Conservation (phyloP, 2,329 filamentous ascomycete genomes). For the Onygenales sp. region DNA sequence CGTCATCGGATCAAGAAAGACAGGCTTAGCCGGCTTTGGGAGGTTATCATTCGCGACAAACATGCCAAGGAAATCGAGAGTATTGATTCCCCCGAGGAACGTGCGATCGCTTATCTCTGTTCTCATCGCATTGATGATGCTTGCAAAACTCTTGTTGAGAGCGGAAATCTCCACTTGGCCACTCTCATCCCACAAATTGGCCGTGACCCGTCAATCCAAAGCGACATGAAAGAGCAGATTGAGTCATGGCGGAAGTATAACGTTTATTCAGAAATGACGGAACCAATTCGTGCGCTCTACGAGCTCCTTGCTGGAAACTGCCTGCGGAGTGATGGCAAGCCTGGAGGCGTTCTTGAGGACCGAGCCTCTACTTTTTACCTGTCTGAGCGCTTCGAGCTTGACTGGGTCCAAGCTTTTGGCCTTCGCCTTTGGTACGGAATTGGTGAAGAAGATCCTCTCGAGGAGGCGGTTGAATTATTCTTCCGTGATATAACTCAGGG, state of each 20-base stretch:
- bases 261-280: slow-evolving; percentile 76
- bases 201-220: slow-evolving; percentile 56
- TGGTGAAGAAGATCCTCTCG: slow-evolving; percentile 57
- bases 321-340: slow-evolving; percentile 68
- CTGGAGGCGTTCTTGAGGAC: slow-evolving; percentile 65
- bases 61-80: slow-evolving; percentile 60
- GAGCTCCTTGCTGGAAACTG: slow-evolving; percentile 82
- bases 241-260: slow-evolving; percentile 75
- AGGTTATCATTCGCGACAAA: slow-evolving; percentile 43
- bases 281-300: slow-evolving; percentile 77
- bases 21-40: slow-evolving; percentile 34
- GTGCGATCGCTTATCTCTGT: slow-evolving; percentile 70
- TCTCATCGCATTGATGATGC: slow-evolving; percentile 73
- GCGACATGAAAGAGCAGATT: slow-evolving; percentile 70
- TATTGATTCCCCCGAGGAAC: slow-evolving; percentile 63
- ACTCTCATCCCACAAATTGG: slow-evolving; percentile 77
- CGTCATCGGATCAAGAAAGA: slow-evolving; percentile 39
- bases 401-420: slow-evolving; percentile 91
- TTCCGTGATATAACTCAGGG: slow-evolving; percentile 62
- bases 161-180: slow-evolving; percentile 72
- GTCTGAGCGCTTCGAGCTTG: slow-evolving; percentile 70
- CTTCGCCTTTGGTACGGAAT: slow-evolving; percentile 84
- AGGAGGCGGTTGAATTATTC: slow-evolving; percentile 64
- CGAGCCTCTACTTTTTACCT: slow-evolving; percentile 71
- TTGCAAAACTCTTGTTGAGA: slow-evolving; percentile 66